Evolutionary conservation across 441 rosid genomes (phyloP), one percentile per base, ranked within the genome.

Genomic region (Aquilaria agallochum): DNA sequence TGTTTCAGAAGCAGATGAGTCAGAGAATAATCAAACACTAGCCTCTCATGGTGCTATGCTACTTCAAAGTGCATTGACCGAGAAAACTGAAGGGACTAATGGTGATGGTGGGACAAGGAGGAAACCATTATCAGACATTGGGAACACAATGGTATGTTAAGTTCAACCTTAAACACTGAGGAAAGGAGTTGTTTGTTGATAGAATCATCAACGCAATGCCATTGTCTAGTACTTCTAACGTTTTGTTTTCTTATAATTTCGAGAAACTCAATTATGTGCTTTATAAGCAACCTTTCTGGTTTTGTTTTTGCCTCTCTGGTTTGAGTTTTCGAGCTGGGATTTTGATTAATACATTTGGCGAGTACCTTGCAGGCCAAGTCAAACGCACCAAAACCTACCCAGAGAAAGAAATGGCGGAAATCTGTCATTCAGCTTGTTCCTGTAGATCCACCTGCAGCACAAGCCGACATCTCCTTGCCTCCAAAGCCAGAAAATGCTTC

Each of bases 41-140:
- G 95, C 82, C 59, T 78, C 95, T 64, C 90, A 77, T 30, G 97
- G 98, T 58, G 95, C 96, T n/a, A 68, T 74, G 78, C 74, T 95
- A 48, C 93, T 92, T 51, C 89, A 83, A 67, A 89, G 72, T 72
- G 99, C 98, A 54, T 72, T 95, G 55, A 70, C 69, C 55, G 79
- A 82, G 57, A 82, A 75, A 63, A 70, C 73, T 50, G 64, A 66
- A 27, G 89, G 72, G 42, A 70, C 68, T 32, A 71, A 74, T 14
- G 79, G 71, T 52, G 82, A 73, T 62, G 70, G 62, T 64, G 78
- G 77, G 7, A 67, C 69, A 31, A 76, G 65, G 75, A 81, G 98
- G 72, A 95, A 86, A 76, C 86, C 97, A 63, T 76, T 95, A 51
- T 73, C 91, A 0, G 98, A 95, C 70, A 89, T 95, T 9, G 99